phyloP scores from a whole-genome alignment of 495 filamentous ascomycete species.

The Evernia prunastri region DNA sequence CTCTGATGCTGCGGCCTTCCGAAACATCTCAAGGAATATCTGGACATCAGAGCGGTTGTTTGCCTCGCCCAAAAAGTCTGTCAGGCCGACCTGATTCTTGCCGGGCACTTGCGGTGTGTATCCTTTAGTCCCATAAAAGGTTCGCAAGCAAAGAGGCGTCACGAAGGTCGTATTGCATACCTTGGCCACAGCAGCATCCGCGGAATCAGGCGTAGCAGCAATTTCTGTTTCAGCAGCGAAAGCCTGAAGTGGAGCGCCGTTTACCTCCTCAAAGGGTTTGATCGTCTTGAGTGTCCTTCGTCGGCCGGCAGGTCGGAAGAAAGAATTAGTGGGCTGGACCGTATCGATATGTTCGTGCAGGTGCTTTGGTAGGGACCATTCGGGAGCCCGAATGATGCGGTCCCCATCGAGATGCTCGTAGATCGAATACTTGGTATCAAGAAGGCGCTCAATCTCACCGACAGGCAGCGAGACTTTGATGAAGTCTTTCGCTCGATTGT shows the following conservation, averaged over 20 bases:
- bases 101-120: conserved; percentile 40
- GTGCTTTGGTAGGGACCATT: conserved; percentile 49
- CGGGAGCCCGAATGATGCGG: conserved; percentile 34
- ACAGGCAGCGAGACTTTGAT: conserved; percentile 35
- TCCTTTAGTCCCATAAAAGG: conserved; percentile 48
- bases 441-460: conserved; percentile 32
- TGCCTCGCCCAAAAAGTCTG: conserved; percentile 45
- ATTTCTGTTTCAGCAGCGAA: conserved; percentile 26
- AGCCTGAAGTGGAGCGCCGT: conserved; percentile 14
- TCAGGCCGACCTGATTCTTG: conserved; percentile 43
- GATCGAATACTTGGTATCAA: conserved; percentile 40
- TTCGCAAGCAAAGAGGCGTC: conserved; percentile 48
- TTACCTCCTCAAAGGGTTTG: conserved; percentile 10
- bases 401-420: conserved; percentile 38
- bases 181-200: conserved; percentile 31
- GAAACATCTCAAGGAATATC: conserved; percentile 43
- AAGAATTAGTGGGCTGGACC: conserved; percentile 64
- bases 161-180: conserved; percentile 48
- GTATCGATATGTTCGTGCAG: conserved; percentile 53
- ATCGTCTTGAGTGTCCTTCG: conserved; percentile 19
- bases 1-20: conserved; percentile 40
- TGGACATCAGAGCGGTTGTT: conserved; percentile 45
- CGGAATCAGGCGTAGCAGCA: conserved; percentile 24
- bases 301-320: conserved; percentile 34
- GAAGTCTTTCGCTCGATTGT: conserved; percentile 39